Conservation (phyloP, 2,329 filamentous ascomycete genomes). For the Ceratocystis lukuohia region DNA sequence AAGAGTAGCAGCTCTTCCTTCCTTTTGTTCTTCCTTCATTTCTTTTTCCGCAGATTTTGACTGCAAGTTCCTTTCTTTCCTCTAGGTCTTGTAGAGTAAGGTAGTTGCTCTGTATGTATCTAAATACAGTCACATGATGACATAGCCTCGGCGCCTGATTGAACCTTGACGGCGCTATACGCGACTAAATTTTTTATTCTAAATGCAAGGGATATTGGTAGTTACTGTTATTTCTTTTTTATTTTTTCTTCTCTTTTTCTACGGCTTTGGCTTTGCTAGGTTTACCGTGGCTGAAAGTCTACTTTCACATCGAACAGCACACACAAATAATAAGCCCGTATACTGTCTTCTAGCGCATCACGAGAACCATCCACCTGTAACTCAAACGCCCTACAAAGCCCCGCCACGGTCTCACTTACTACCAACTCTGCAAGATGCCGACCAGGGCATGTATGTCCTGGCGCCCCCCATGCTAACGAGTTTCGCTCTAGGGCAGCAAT, state of each 20-base stretch:
- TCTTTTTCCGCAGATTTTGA: no score
- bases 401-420: conserved; percentile 32
- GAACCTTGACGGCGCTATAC: background rate
- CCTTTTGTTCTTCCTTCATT: no score
- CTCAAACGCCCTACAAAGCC: conserved; percentile 30
- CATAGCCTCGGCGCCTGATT: background rate
- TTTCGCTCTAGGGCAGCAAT: conserved; percentile 32
- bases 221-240: background rate
- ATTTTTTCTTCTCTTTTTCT: background rate
- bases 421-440: conserved; percentile 38
- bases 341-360: background rate
- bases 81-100: no score
- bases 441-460: conserved; percentile 38
- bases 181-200: no score
- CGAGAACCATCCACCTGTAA: conserved; percentile 31
- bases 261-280: background rate
- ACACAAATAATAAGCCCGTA: conserved; percentile 17
- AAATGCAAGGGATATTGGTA: no score
- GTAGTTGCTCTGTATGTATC: background rate
- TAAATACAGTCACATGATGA: background rate
- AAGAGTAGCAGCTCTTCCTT: background rate
- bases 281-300: conserved; percentile 2
- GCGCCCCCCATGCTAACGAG: conserved; percentile 40
- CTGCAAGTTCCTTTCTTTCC: no score
- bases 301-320: conserved; percentile 15